phyloP scores from a whole-genome alignment of 2,329 filamentous ascomycete species.

The Lasiodiplodia hormozganensis region DNA sequence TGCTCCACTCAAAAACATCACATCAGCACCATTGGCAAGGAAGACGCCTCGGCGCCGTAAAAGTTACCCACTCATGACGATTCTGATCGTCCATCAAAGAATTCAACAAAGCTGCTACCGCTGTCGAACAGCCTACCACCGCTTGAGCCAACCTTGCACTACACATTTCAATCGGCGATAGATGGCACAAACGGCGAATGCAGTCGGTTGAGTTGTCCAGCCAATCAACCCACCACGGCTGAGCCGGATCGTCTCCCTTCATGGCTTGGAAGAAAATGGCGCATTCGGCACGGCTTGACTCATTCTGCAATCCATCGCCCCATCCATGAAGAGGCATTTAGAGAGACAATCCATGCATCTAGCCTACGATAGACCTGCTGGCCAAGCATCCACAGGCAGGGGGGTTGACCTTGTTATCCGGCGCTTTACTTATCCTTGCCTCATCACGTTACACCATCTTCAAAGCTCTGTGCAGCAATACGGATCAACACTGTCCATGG shows the following conservation, averaged over 20 bases:
- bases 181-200: not conserved
- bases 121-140: not conserved
- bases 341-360: not conserved
- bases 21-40: not conserved
- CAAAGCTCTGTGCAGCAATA: not conserved
- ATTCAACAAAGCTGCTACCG: not conserved
- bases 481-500: too few species aligned
- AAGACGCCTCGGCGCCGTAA: not conserved
- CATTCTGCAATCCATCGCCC: not conserved
- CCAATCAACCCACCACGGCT: not conserved
- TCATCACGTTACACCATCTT: not conserved
- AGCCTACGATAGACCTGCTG: not conserved
- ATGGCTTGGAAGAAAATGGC: conserved; percentile 13
- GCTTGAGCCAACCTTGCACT: not conserved
- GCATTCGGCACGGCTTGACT: conserved; percentile 2
- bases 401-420: not conserved
- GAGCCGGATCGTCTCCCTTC: not conserved
- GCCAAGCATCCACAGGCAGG: not conserved
- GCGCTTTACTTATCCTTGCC: not conserved
- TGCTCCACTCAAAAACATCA: conserved; percentile 19
- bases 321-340: not conserved
- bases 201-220: not conserved
- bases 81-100: not conserved
- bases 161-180: not conserved
- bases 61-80: conserved; percentile 14